Conservation (phyloP, 305 asterid genomes). For the Rubia balearica region DNA sequence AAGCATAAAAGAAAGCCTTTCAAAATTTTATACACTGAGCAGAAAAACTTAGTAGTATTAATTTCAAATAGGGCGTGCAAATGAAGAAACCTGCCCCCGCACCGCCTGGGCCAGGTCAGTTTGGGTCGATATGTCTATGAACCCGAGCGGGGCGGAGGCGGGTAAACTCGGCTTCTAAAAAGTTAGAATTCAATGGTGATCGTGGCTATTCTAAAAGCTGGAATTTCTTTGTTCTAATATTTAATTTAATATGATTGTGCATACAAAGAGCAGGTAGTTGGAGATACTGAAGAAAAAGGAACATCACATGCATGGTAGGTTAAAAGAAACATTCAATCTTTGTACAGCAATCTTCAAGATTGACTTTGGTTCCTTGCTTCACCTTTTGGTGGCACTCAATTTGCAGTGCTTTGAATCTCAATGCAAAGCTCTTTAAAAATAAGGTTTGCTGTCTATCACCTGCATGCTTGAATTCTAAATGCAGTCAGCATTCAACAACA, state of each 20-base stretch:
- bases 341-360: not conserved
- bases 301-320: not conserved
- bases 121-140: not conserved
- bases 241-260: not conserved
- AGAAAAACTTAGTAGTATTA: not conserved
- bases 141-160: not conserved
- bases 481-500: not conserved
- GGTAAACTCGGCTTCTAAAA: not conserved
- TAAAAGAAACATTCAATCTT: not conserved
- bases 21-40: not conserved
- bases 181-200: not conserved
- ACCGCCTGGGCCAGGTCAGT: not conserved
- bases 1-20: not conserved
- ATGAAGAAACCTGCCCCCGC: not conserved
- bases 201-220: not conserved
- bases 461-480: not conserved
- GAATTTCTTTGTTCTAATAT: not conserved
- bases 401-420: constrained; percentile 2
- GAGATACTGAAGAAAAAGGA: not conserved
- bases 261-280: not conserved
- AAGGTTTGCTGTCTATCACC: not conserved
- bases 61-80: not conserved
- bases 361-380: not conserved
- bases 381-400: not conserved
- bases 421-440: not conserved